These are phyloP conservation scores for Mycena venus DNA, from an alignment of 768 basidiomycete genomes.

Conservation along the genomic window DNA sequence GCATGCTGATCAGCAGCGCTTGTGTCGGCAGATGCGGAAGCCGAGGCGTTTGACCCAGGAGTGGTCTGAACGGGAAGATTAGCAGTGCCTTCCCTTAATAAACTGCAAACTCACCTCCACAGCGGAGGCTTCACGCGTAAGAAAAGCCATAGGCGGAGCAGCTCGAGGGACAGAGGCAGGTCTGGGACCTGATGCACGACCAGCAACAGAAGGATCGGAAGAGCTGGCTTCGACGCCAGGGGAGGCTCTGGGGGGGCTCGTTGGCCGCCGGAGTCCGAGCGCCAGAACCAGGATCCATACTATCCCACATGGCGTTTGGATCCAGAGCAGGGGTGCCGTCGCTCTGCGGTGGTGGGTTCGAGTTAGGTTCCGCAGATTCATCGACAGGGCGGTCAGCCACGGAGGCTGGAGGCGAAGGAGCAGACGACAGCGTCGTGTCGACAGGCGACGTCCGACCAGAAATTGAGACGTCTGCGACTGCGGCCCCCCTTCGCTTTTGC, in stretches of 20 bases:
- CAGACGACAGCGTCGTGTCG: slow-evolving; percentile 6
- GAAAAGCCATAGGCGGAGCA: slow-evolving; percentile 20
- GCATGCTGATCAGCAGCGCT: background rate
- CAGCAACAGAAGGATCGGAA: background rate
- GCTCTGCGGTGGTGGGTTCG: background rate
- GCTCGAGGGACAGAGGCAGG: background rate
- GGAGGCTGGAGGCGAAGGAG: slow-evolving; percentile 10
- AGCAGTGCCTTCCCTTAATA: background rate
- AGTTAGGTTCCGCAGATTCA: background rate
- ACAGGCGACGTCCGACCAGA: slow-evolving; percentile 3
- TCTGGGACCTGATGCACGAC: background rate
- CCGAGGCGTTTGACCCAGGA: background rate
- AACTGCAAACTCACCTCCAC: slow-evolving; percentile 3
- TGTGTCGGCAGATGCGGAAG: background rate
- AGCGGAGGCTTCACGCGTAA: background rate
- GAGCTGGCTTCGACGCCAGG: background rate
- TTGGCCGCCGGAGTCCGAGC: background rate
- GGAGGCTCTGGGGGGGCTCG: background rate
- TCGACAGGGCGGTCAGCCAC: background rate
- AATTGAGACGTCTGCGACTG: background rate
- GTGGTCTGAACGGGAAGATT: background rate
- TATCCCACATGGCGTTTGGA: slow-evolving; percentile 27
- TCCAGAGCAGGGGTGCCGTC: slow-evolving; percentile 1
- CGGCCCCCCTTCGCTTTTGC: slow-evolving; percentile 33
- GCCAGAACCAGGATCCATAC: slow-evolving; percentile 30